Conservation (phyloP, 2,329 filamentous ascomycete genomes). For the Aspergillus fumigatus region DNA sequence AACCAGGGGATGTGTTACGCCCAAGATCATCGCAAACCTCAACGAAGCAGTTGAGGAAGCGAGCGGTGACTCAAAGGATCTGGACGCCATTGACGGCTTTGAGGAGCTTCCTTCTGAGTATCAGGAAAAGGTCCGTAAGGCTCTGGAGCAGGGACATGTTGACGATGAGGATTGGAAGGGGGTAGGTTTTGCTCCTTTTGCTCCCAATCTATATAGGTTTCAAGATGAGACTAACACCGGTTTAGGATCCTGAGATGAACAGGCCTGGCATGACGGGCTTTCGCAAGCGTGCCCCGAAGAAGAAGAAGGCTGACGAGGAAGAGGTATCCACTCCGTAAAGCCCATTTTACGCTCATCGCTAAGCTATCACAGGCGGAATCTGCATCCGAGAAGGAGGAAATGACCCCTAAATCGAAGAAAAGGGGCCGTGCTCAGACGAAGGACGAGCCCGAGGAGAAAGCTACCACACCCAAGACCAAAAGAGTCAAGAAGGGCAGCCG, state of each 20-base stretch:
- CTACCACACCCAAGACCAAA: slow-evolving; percentile 13
- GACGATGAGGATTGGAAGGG: slow-evolving; percentile 84
- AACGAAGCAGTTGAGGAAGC: slow-evolving; percentile 45
- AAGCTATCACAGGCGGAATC: slow-evolving; percentile 10
- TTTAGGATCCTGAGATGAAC: slow-evolving; percentile 70
- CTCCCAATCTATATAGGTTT: background rate
- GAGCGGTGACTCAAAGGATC: slow-evolving; percentile 51
- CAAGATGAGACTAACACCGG: slow-evolving; percentile 4
- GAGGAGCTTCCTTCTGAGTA: slow-evolving; percentile 67
- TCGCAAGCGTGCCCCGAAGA: slow-evolving; percentile 40
- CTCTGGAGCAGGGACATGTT: slow-evolving; percentile 73
- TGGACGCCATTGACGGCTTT: slow-evolving; percentile 70
- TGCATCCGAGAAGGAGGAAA: slow-evolving; percentile 7
- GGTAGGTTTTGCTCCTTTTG: slow-evolving; percentile 49
- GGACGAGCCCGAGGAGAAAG: slow-evolving; percentile 7
- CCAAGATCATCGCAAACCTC: slow-evolving; percentile 63
- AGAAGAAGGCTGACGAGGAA: slow-evolving; percentile 30
- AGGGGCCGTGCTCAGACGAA: slow-evolving; percentile 11
- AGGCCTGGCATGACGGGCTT: slow-evolving; percentile 63
- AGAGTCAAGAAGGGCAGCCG: slow-evolving; percentile 7
- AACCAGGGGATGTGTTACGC: slow-evolving; percentile 78
- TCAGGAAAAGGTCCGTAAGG: slow-evolving; percentile 69
- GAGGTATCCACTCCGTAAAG: slow-evolving; percentile 16
- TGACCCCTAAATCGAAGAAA: slow-evolving; percentile 17
- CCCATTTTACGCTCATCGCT: slow-evolving; percentile 4